Evolutionary conservation across 345 rosid genomes (phyloP).

Genomic region (Eucalyptus coolabah): DNA sequence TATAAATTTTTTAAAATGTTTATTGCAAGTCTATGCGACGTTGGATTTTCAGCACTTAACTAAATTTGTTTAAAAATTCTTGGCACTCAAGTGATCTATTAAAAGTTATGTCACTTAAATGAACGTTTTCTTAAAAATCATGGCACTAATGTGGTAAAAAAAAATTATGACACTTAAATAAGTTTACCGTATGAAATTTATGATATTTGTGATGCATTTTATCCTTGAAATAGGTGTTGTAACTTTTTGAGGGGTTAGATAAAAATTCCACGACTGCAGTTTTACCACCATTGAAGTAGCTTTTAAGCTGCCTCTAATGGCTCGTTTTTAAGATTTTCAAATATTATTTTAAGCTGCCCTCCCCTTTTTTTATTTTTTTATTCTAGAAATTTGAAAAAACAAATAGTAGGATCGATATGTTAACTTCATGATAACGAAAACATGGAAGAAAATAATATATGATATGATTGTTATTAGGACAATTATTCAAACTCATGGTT

Average conservation of each 20-base stretch:
- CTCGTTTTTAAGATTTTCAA: not conserved
- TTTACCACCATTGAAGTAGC: too few species aligned
- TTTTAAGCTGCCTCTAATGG: too few species aligned
- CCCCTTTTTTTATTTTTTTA: accelerated
- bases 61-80: too few species aligned
- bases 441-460: not conserved
- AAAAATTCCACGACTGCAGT: too few species aligned
- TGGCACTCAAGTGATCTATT: not conserved
- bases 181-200: accelerated
- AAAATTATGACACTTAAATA: too few species aligned
- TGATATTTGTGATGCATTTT: too few species aligned
- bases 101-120: not conserved
- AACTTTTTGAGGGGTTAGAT: too few species aligned
- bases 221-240: not conserved
- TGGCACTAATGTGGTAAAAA: accelerated
- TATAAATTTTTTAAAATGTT: too few species aligned
- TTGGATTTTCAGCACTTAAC: accelerated
- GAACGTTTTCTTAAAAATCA: too few species aligned
- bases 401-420: not conserved
- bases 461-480: not conserved
- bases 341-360: not conserved
- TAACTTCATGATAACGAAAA: not conserved
- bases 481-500: not conserved
- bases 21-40: accelerated
- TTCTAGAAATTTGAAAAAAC: not conserved